Evolutionary conservation across 768 basidiomycete species (phyloP).

Genomic region (Lactarius vividus): DNA sequence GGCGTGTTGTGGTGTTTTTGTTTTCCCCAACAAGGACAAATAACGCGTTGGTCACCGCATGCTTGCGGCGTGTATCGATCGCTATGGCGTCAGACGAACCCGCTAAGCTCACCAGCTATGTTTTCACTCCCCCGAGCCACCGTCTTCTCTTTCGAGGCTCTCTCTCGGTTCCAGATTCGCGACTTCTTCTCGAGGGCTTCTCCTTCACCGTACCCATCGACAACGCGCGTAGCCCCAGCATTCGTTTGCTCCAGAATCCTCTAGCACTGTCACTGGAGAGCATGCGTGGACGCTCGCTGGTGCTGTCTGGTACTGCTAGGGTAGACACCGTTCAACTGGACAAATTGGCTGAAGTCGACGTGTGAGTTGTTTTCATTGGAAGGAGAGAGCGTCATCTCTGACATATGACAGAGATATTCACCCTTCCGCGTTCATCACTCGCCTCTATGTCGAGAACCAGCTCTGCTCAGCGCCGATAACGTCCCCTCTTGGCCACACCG

Average conservation of each 20-base stretch:
- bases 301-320: constrained; percentile 52
- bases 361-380: constrained; percentile 38
- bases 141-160: constrained; percentile 76
- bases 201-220: constrained; percentile 59
- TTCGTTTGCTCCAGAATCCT: constrained; percentile 56
- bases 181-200: constrained; percentile 68
- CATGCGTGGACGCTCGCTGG: constrained; percentile 70
- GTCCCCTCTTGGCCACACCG: constrained; percentile 39
- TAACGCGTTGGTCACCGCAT: constrained; percentile 18
- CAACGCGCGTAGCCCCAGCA: constrained; percentile 20
- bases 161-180: constrained; percentile 69
- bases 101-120: constrained; percentile 29
- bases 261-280: constrained; percentile 72
- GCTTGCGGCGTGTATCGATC: constrained; percentile 20
- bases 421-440: constrained; percentile 56
- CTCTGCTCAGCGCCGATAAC: constrained; percentile 52
- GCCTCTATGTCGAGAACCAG: constrained; percentile 67
- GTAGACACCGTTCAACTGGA: constrained; percentile 61
- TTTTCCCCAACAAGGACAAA: constrained; percentile 12
- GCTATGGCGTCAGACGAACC: constrained; percentile 14
- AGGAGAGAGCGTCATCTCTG: not conserved
- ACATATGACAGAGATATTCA: constrained; percentile 59
- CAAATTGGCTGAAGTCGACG: constrained; percentile 47
- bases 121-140: constrained; percentile 35
- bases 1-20: not conserved